Base-by-base conservation (phyloP, 495 filamentous ascomycete genomes). In the Xeromyces bisporus region DNA sequence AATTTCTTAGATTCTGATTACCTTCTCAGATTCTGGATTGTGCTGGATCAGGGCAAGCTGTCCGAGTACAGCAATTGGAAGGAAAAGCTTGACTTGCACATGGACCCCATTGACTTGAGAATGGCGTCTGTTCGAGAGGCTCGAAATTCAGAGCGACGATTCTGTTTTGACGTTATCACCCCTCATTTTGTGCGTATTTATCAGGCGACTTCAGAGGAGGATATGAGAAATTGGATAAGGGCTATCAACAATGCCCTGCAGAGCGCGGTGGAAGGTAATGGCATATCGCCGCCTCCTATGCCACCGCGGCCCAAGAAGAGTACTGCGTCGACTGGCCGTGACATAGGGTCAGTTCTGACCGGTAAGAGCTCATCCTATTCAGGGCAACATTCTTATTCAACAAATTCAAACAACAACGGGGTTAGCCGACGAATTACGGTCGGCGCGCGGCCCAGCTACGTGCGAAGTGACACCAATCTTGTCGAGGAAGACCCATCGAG, bases 51-150 rank as follows among this genome's bases (percentile, higher is more conserved):
- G 54, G 89, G 89, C 3, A 91, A 86, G 50, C 60, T 99, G 17
- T 93, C 89, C 1, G 89, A 99, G 45, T 96, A 99, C 53, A 91
- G 84, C 46, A 96, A 99, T 53, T 99, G 89, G 89, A 99, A 99
- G 55, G 81, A 96, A 48, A 81, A 76, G 52, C 68, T 96, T 28
- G 91, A 94, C 51, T 63, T 94, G 20, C 89, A 99, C 48, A 96
- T 93, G 74, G 89, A 99, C 6, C 89, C 89, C 2, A 99, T 99
- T 37, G 91, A 99, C 51, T 63, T 99, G 24, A 78, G 86, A 16
- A 84, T 96, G 69, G 89, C 91, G 12, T 96, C 91, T 3, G 91
- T 99, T 7, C 75, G 89, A 18, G 87, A 96, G 53, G 85, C 89
- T 29, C 74, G 91, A 30, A 87, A 87, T 55, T 78, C 84, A 3